Conservation (phyloP, 164 flowering plant genomes). For the Berberis vulgaris region DNA sequence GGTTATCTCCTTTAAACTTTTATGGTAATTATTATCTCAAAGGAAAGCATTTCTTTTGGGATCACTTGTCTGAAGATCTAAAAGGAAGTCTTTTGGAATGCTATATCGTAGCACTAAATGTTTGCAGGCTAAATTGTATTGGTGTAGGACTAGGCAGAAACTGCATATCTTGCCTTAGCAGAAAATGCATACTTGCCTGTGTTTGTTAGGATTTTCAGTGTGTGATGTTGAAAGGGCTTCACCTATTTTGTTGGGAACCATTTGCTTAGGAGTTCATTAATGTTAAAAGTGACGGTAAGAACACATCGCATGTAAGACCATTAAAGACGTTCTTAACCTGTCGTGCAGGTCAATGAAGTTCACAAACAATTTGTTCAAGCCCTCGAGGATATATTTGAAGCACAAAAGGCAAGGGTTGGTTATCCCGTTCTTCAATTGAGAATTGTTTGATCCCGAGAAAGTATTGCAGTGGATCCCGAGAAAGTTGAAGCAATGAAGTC, state of each 20-base stretch:
- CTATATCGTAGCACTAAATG: no score
- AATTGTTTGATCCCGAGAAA: conserved; percentile 45
- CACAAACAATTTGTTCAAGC: conserved; percentile 53
- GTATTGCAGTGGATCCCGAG: no score
- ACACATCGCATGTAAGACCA: background rate
- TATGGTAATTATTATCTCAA: no score
- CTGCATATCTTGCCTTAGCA: no score
- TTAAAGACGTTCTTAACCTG: background rate
- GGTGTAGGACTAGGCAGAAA: no score
- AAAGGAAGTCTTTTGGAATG: no score
- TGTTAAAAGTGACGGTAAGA: background rate
- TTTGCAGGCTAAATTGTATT: no score
- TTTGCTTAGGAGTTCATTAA: background rate
- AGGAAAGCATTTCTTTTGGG: no score
- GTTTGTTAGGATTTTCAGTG: no score
- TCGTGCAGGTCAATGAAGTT: conserved; percentile 50
- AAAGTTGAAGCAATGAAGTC: no score
- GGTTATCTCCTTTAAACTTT: background rate
- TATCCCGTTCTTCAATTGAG: conserved; percentile 44
- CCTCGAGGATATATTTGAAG: conserved; percentile 58
- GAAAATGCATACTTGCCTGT: no score
- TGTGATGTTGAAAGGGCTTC: background rate
- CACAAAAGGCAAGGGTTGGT: conserved; percentile 58
- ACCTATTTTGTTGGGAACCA: background rate
- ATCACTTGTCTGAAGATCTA: no score